Base-by-base conservation (phyloP, 208 protist species). In the Leptomonas seymouri region DNA sequence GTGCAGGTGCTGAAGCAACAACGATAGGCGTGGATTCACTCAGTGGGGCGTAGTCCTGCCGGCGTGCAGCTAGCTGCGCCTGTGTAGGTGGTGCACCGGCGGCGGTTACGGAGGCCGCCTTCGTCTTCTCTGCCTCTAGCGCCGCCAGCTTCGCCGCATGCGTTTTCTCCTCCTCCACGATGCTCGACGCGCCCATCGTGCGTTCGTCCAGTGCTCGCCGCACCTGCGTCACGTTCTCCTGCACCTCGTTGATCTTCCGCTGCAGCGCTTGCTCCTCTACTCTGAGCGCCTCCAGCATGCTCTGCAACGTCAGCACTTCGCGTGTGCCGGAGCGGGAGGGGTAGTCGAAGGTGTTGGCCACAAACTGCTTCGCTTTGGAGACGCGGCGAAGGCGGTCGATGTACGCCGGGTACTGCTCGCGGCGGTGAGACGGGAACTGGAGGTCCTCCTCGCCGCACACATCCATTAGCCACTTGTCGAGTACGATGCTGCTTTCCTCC, bases 381-480 rank as follows among this genome's bases (percentile, higher is more conserved):
- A 85, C 67, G 16, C 45, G 50, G 1, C 65, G 71, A 0, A 78
- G 56, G 41, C 66, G 74, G 18, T 73, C 56, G 46, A 80, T 45
- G 63, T 85, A 91, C 16, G 72, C 57, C 15, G 67, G 39, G 67
- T 78, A 88, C 44, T 84, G 80, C 27, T 0, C 45, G 15, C 71
- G 79, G 12, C 82, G 73, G 67, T 91, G 86, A 2, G 86, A 77
- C 20, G 82, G 82, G 31, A 91, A 82, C 60, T 86, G 78, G 15
- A 91, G 27, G 11, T 54, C 75, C 23, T 84, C 72, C 48, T 81
- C 82, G 11, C 80, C 80, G 58, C 86, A 91, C 25, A 88, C 82
- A 56, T 80, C 82, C 25, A 72, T 75, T 25, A 91, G 71, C 83
- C 86, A 91, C 74, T 85, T 85, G 57, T 86, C 82, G 12, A 91